These are phyloP conservation scores for Colletotrichum truncatum DNA, from an alignment of 2,329 filamentous ascomycete species.

Conservation along the genomic window DNA sequence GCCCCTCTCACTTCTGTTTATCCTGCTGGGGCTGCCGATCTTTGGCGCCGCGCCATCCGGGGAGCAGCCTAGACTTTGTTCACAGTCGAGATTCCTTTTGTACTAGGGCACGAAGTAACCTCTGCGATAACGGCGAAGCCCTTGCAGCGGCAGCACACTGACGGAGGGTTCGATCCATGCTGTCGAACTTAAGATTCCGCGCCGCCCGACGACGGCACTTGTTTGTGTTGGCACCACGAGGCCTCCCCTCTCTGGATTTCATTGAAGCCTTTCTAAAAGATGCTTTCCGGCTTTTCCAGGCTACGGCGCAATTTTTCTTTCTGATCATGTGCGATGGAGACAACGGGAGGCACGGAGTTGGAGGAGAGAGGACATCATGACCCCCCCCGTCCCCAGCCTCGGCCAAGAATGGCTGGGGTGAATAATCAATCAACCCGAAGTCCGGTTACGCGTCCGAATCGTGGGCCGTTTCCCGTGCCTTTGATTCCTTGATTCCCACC, in stretches of 20 bases:
- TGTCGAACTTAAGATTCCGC: background rate
- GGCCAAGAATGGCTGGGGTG: conserved; percentile 3
- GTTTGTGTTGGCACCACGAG: background rate
- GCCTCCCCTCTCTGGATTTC: background rate
- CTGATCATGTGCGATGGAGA: background rate
- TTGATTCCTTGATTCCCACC: background rate
- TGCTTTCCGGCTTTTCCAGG: background rate
- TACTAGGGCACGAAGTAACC: too few relatives aligned
- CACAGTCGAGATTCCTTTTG: background rate
- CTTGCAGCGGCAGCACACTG: too few relatives aligned
- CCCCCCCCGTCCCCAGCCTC: conserved; percentile 7
- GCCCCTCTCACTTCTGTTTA: background rate
- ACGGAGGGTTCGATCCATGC: background rate
- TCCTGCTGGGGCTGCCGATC: conserved; percentile 21
- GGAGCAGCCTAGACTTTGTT: conserved; percentile 4
- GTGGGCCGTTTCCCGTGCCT: background rate
- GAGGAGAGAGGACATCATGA: background rate
- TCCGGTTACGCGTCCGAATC: conserved; percentile 19
- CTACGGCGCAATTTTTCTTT: background rate
- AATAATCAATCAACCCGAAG: background rate
- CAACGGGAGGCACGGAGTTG: background rate
- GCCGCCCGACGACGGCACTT: background rate
- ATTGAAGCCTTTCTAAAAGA: background rate
- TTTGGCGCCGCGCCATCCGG: conserved; percentile 20
- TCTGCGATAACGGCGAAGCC: conserved; percentile 16